Conservation (phyloP, 495 filamentous ascomycete species). For the Pyrenopolyporus hunteri region DNA sequence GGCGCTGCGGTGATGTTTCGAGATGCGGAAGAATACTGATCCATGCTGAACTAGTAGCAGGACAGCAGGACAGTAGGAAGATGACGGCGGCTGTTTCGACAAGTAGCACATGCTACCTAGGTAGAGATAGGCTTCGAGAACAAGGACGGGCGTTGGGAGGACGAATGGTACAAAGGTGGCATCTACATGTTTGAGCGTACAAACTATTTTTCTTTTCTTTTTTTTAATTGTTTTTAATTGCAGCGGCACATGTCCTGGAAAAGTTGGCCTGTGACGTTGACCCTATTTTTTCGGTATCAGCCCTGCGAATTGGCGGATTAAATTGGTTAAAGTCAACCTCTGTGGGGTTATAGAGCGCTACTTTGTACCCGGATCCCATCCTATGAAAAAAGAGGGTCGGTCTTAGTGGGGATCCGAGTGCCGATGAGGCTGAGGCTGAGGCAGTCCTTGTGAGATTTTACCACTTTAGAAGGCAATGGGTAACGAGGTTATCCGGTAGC, state of each 20-base stretch:
- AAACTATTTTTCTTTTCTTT: neutral
- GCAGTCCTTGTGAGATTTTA: too few relatives aligned
- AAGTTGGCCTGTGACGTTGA: slow-evolving; percentile 32
- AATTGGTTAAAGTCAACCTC: slow-evolving; percentile 31
- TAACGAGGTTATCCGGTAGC: too few relatives aligned
- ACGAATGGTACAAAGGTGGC: slow-evolving; percentile 10
- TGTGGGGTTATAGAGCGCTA: slow-evolving; percentile 23
- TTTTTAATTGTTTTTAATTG: slow-evolving; percentile 4
- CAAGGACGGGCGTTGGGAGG: too few relatives aligned
- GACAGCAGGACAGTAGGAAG: slow-evolving; percentile 31
- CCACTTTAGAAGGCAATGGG: neutral
- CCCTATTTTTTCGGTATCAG: slow-evolving; percentile 19
- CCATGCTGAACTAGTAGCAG: slow-evolving; percentile 42
- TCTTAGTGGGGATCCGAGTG: slow-evolving; percentile 1
- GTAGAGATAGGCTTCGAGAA: neutral
- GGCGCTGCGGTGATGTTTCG: slow-evolving; percentile 41
- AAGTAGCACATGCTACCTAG: slow-evolving; percentile 39
- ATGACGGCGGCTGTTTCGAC: slow-evolving; percentile 18
- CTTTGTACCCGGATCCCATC: neutral
- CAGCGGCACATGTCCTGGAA: slow-evolving; percentile 6
- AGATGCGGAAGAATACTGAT: slow-evolving; percentile 39
- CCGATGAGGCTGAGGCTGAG: slow-evolving; percentile 27
- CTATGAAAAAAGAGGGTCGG: slow-evolving; percentile 19
- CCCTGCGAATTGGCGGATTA: slow-evolving; percentile 35
- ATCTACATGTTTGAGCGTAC: slow-evolving; percentile 21